Percentiles rank a stretch among this genome's conserved stretches.
Evolutionary conservation across 2,329 filamentous ascomycete species (phyloP).

Genomic region (Ceratocystis huliohia): DNA sequence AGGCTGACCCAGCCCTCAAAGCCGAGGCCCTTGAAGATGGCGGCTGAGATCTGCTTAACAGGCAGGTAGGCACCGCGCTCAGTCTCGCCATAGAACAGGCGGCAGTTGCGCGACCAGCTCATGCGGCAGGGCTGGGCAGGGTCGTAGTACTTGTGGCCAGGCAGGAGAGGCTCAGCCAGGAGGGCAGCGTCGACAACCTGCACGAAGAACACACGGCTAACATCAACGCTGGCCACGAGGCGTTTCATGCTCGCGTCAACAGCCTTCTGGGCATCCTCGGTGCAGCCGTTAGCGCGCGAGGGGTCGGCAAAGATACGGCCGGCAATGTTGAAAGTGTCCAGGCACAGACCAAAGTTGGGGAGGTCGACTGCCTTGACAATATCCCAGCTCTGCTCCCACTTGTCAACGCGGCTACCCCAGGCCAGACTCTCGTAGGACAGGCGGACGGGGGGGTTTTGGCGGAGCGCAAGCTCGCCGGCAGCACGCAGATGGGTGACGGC

Average conservation of each 20-base stretch:
- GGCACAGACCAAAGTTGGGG: conserved; percentile 61
- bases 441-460: conserved; percentile 43
- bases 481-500: conserved; percentile 51
- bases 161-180: conserved; percentile 43
- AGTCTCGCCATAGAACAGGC: conserved; percentile 44
- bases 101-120: conserved; percentile 65
- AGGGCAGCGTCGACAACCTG: conserved; percentile 65
- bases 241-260: conserved; percentile 42
- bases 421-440: conserved; percentile 64
- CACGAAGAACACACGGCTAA: conserved; percentile 58
- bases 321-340: conserved; percentile 69
- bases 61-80: conserved; percentile 56
- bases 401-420: conserved; percentile 58
- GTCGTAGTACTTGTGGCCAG: conserved; percentile 30
- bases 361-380: conserved; percentile 52
- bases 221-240: conserved; percentile 44
- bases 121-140: conserved; percentile 39
- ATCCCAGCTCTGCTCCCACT: conserved; percentile 61
- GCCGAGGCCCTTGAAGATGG: conserved; percentile 50
- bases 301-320: conserved; percentile 61
- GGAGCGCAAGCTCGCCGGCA: conserved; percentile 54
- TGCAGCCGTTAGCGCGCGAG: conserved; percentile 38
- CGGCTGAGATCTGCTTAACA: conserved; percentile 44
- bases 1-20: conserved; percentile 60
- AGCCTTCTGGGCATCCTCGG: conserved; percentile 40